phyloP scores from a whole-genome alignment of 208 protist genomes.

The Leishmania amazonensis region DNA sequence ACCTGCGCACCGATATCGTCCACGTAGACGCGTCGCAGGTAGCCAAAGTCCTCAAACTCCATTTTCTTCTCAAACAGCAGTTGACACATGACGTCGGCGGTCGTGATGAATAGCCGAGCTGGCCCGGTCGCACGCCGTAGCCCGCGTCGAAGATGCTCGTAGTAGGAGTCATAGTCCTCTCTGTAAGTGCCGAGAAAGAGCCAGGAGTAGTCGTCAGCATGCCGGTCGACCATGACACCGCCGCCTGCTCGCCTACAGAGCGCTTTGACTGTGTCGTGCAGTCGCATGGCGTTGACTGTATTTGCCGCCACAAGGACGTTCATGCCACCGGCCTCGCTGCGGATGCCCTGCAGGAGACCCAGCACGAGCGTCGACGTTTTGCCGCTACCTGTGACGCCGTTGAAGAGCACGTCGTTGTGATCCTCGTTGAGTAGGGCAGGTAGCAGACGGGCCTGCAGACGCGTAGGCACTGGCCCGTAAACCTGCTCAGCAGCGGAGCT shows the following conservation, averaged over 20 bases:
- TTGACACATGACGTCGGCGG: constrained; percentile 79
- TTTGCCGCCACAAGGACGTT: constrained; percentile 80
- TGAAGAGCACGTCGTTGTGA: constrained; percentile 87
- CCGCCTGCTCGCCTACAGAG: constrained; percentile 52
- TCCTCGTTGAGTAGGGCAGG: constrained; percentile 78
- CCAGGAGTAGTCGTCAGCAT: constrained; percentile 70
- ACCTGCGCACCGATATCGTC: constrained; percentile 82
- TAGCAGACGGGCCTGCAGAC: constrained; percentile 73
- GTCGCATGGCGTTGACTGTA: constrained; percentile 64
- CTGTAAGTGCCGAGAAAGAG: constrained; percentile 56
- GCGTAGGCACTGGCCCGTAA: constrained; percentile 55
- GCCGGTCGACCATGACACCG: constrained; percentile 58
- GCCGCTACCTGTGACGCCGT: constrained; percentile 79
- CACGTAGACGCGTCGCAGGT: constrained; percentile 82
- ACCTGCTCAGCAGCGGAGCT: constrained; percentile 37
- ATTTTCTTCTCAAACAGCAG: constrained; percentile 88
- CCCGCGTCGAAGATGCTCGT: constrained; percentile 38
- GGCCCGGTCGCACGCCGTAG: constrained; percentile 42
- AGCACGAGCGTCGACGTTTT: constrained; percentile 82
- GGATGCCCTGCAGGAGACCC: constrained; percentile 69
- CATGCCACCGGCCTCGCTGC: constrained; percentile 61
- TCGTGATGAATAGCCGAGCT: constrained; percentile 76
- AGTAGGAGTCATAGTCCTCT: constrained; percentile 66
- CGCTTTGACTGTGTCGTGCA: constrained; percentile 53
- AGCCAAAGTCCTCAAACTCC: constrained; percentile 85